phyloP scores from a whole-genome alignment of 2,329 filamentous ascomycete genomes.

The Penicillium sp. region DNA sequence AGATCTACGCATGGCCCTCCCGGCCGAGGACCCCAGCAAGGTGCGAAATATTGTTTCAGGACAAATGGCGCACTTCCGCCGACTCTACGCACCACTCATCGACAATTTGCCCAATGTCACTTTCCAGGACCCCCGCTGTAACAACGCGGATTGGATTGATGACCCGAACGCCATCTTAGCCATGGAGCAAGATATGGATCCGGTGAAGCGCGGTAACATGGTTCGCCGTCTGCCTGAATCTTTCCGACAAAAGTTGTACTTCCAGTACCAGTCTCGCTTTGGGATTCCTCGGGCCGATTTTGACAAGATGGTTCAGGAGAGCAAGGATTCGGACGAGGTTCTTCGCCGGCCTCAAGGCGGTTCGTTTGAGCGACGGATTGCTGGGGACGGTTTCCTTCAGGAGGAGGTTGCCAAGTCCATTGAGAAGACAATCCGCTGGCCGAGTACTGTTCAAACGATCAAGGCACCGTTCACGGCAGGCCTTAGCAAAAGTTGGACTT shows the following conservation, averaged over 20 bases:
- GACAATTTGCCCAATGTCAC: slow-evolving; percentile 83
- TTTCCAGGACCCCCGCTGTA: slow-evolving; percentile 66
- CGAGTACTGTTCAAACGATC: slow-evolving; percentile 79
- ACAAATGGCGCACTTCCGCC: slow-evolving; percentile 87
- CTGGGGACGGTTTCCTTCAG: slow-evolving; percentile 66
- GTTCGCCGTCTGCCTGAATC: slow-evolving; percentile 82
- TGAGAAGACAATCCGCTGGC: slow-evolving; percentile 86
- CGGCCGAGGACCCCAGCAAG: slow-evolving; percentile 87
- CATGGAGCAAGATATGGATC: slow-evolving; percentile 88
- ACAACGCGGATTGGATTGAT: slow-evolving; percentile 60
- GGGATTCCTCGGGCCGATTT: slow-evolving; percentile 82
- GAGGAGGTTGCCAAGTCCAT: slow-evolving; percentile 73
- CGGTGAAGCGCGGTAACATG: slow-evolving; percentile 89
- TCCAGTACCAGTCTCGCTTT: slow-evolving; percentile 90
- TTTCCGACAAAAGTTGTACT: slow-evolving; percentile 88
- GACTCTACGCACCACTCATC: slow-evolving; percentile 85
- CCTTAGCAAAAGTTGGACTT: slow-evolving; percentile 65
- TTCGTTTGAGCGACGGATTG: slow-evolving; percentile 82
- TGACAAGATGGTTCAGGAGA: slow-evolving; percentile 75
- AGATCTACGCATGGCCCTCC: slow-evolving; percentile 90
- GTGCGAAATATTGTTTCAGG: slow-evolving; percentile 90
- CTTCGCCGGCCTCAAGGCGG: slow-evolving; percentile 75
- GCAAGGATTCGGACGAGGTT: slow-evolving; percentile 62
- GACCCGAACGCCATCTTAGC: slow-evolving; percentile 63
- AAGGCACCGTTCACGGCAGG: slow-evolving; percentile 84